Conservation (phyloP, 768 basidiomycete genomes). For the Lactarius quietus region DNA sequence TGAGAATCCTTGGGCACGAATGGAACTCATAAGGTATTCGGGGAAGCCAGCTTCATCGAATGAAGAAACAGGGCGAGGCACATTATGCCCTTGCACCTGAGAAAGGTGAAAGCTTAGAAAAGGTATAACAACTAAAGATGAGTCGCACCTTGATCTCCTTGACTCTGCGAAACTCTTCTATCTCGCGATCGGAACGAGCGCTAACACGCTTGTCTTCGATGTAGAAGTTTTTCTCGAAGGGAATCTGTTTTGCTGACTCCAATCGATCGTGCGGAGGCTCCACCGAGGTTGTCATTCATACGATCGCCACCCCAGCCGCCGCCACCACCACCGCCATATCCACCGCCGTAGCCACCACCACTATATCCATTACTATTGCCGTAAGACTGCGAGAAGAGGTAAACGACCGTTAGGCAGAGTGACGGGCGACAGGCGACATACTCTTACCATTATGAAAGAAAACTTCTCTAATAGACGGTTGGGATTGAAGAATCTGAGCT, state of each 20-base stretch:
- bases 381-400: constrained; percentile 28
- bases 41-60: constrained; percentile 98
- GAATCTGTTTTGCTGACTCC: constrained; percentile 70
- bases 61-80: constrained; percentile 84
- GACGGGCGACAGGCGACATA: constrained; percentile 15
- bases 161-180: constrained; percentile 76
- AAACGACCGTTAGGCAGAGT: constrained; percentile 4
- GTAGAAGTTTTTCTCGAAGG: constrained; percentile 98
- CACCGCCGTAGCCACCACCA: constrained; percentile 34
- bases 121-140: neutral
- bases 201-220: constrained; percentile 84
- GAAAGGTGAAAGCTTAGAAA: neutral
- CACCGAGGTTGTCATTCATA: constrained; percentile 78
- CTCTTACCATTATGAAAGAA: constrained; percentile 30
- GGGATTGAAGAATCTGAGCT: constrained; percentile 6
- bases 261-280: constrained; percentile 83
- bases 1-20: constrained; percentile 90
- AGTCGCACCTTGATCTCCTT: constrained; percentile 81
- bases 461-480: constrained; percentile 5
- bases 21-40: constrained; percentile 91
- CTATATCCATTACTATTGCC: constrained; percentile 37
- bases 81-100: constrained; percentile 81
- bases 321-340: constrained; percentile 38
- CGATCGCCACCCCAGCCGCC: constrained; percentile 57
- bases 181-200: constrained; percentile 73